phyloP scores from a whole-genome alignment of 305 asterid species.

The Solanum chacoense region DNA sequence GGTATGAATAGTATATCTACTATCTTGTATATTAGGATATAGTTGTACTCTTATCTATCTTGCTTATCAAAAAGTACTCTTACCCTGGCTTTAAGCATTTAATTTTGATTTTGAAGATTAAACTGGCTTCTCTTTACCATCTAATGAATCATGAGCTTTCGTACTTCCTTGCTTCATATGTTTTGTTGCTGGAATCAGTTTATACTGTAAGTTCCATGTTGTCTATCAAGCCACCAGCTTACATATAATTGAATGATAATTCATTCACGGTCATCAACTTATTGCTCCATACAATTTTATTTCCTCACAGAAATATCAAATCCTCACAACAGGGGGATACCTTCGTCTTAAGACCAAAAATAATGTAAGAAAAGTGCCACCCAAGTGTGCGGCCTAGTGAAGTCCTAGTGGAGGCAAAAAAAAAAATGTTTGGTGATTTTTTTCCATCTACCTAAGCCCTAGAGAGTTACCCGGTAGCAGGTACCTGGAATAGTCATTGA shows the following conservation, averaged over 20 bases:
- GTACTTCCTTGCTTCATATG: not conserved
- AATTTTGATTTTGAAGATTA: not conserved
- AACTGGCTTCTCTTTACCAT: not conserved
- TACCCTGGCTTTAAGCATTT: not conserved
- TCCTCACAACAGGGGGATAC: not conserved
- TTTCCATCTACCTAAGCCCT: not conserved
- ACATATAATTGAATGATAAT: not conserved
- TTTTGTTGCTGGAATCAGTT: not conserved
- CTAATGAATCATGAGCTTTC: not conserved
- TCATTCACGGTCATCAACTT: not conserved
- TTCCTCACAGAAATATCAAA: not conserved
- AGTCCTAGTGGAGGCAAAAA: not conserved
- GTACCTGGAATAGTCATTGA: not conserved
- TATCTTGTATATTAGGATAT: not conserved
- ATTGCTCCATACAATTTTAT: not conserved
- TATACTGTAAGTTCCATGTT: not conserved
- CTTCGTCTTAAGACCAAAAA: not conserved
- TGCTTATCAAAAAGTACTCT: not conserved
- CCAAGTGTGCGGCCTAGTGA: not conserved
- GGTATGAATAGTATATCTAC: not conserved
- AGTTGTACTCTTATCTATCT: not conserved
- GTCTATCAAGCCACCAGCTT: not conserved
- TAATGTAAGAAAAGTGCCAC: not conserved
- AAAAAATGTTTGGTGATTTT: not conserved
- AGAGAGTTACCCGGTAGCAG: not conserved